phyloP scores from a whole-genome alignment of 768 basidiomycete genomes.

The Calvatia gigantea region DNA sequence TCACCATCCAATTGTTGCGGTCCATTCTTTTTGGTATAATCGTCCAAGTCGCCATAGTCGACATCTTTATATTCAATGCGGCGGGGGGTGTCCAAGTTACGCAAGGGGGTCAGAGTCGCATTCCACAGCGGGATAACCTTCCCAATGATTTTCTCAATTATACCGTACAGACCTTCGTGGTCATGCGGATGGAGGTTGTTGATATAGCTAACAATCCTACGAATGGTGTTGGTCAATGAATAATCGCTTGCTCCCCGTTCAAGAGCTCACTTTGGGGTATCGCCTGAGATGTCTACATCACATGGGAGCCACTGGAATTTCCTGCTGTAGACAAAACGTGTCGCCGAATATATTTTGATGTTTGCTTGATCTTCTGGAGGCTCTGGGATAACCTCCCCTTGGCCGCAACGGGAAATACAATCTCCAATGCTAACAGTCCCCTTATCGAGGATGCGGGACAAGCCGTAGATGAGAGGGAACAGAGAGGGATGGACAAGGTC shows the following conservation, averaged over 20 bases:
- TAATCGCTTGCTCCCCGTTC: not conserved
- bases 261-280: conserved; percentile 10
- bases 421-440: conserved; percentile 10
- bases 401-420: conserved; percentile 14
- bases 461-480: conserved; percentile 32
- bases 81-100: not conserved
- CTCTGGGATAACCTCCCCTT: conserved; percentile 5
- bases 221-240: not conserved
- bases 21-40: not conserved
- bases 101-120: conserved; percentile 18
- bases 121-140: conserved; percentile 28
- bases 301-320: too few species aligned
- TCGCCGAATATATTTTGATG: not conserved
- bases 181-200: conserved; percentile 33
- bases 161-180: conserved; percentile 20
- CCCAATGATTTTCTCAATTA: conserved; percentile 23
- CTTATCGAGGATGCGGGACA: conserved; percentile 15
- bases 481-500: too few species aligned
- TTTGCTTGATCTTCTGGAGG: not conserved
- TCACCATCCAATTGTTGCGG: not conserved
- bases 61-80: not conserved
- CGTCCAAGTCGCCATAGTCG: not conserved
- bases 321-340: conserved; percentile 13
- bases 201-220: conserved; percentile 30
- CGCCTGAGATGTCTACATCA: conserved; percentile 14